Percentiles rank a stretch among this genome's conserved stretches.
phyloP scores from a whole-genome alignment of 2,329 filamentous ascomycete genomes.

The Drechslerella coelobrocha region DNA sequence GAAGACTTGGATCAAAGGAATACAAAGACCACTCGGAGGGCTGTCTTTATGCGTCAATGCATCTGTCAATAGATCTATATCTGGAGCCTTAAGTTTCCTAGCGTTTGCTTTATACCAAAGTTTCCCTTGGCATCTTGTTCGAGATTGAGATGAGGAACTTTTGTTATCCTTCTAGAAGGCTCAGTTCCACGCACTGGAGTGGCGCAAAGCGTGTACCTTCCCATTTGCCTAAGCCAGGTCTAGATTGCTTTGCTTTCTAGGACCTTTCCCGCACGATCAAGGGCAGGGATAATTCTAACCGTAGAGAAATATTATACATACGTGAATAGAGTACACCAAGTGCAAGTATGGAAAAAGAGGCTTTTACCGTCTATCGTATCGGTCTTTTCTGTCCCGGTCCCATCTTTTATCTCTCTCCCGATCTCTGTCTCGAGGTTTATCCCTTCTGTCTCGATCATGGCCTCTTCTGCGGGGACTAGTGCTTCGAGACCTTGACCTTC shows the following conservation, averaged over 20 bases:
- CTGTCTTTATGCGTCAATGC: neutral
- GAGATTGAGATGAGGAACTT: neutral
- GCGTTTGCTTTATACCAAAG: neutral
- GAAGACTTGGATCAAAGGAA: neutral
- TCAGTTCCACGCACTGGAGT: neutral
- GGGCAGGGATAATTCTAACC: too few relatives aligned
- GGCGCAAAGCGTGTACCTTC: neutral
- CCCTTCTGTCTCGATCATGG: conserved; percentile 23
- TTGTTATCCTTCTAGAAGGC: conserved; percentile 9
- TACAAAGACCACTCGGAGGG: too few relatives aligned
- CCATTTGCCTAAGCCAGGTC: too few relatives aligned
- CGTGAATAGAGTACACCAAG: conserved; percentile 29
- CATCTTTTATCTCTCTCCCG: conserved; percentile 43
- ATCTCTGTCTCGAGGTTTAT: conserved; percentile 48
- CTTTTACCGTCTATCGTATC: conserved; percentile 31
- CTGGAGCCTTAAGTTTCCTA: neutral
- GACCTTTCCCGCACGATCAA: too few relatives aligned
- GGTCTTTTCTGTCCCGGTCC: conserved; percentile 56
- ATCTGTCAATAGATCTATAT: neutral
- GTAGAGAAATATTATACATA: conserved; percentile 53
- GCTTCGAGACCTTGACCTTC: conserved; percentile 34
- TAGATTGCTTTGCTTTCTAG: too few relatives aligned
- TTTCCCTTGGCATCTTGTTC: too few relatives aligned
- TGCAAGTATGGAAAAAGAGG: neutral
- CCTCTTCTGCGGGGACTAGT: conserved; percentile 29